Percentiles rank a stretch among this genome's conserved stretches.
Evolutionary conservation across 371 early-diverging fungal genomes (phyloP).

Genomic region (Mucor racemosus): DNA sequence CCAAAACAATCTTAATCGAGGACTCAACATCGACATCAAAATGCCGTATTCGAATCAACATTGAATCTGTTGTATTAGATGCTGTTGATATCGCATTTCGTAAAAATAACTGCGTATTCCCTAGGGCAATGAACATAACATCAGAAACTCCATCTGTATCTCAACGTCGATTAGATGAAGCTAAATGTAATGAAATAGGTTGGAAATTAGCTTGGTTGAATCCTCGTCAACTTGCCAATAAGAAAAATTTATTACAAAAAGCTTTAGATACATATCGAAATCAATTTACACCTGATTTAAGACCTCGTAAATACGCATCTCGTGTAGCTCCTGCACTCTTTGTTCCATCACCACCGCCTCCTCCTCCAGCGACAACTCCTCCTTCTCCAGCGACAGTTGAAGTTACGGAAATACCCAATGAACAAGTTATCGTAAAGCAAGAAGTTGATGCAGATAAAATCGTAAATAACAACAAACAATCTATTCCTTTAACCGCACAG

Average conservation of each 20-base stretch:
- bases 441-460: not conserved
- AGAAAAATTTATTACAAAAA: slow-evolving; percentile 49
- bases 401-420: not conserved
- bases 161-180: slow-evolving; percentile 47
- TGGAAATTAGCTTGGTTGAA: slow-evolving; percentile 60
- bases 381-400: not conserved
- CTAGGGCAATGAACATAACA: slow-evolving; percentile 45
- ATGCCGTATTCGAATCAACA: slow-evolving; percentile 48
- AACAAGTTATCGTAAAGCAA: not conserved
- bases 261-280: slow-evolving; percentile 50
- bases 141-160: slow-evolving; percentile 29
- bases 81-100: slow-evolving; percentile 44
- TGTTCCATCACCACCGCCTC: not conserved
- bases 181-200: slow-evolving; percentile 53
- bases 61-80: slow-evolving; percentile 49
- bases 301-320: slow-evolving; percentile 45
- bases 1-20: slow-evolving; percentile 33
- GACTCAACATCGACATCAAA: slow-evolving; percentile 23
- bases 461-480: not conserved
- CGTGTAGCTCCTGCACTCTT: slow-evolving; percentile 39
- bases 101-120: slow-evolving; percentile 53
- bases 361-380: not conserved
- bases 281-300: slow-evolving; percentile 43
- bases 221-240: slow-evolving; percentile 52
- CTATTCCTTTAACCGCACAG: slow-evolving; percentile 19